Evolutionary conservation across 371 early-diverging fungal genomes (phyloP).

Genomic region (Syncephalastrum racemosum): DNA sequence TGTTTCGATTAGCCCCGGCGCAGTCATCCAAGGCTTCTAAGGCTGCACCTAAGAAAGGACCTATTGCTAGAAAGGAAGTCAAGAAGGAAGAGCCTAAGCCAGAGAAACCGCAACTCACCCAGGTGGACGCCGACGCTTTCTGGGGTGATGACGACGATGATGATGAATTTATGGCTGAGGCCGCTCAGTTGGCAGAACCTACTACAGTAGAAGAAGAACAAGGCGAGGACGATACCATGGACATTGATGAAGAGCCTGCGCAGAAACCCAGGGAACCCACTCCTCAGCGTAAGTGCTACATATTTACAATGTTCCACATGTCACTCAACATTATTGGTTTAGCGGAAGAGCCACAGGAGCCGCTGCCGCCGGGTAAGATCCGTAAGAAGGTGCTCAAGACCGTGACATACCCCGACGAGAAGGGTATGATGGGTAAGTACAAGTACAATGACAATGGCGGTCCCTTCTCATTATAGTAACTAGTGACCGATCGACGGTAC

Average conservation of each 20-base stretch:
- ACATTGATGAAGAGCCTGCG: constrained; percentile 19
- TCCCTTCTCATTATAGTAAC: neutral
- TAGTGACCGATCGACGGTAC: too few relatives aligned
- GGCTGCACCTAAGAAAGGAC: too few relatives aligned
- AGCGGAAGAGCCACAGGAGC: constrained; percentile 4
- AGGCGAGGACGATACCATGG: constrained; percentile 28
- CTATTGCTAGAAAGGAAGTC: too few relatives aligned
- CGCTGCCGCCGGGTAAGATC: constrained; percentile 16
- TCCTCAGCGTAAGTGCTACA: neutral
- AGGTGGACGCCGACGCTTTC: constrained; percentile 27
- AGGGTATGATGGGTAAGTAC: constrained; percentile 48
- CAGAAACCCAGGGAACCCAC: neutral
- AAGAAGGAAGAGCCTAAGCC: too few relatives aligned
- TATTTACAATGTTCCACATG: too few relatives aligned
- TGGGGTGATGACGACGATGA: constrained; percentile 18
- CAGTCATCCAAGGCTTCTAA: too few relatives aligned
- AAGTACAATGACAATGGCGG: too few relatives aligned
- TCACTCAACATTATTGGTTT: neutral
- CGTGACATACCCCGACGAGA: constrained; percentile 46
- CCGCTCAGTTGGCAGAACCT: neutral
- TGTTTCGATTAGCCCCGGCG: too few relatives aligned
- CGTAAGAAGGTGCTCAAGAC: constrained; percentile 44
- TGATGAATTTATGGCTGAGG: constrained; percentile 22
- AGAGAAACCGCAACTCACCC: constrained; percentile 1
- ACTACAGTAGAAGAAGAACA: constrained; percentile 13